Percentiles rank a stretch among this genome's conserved stretches.
Conservation (phyloP, 1,284 basidiomycete genomes). For the Ustilago loliicola region DNA sequence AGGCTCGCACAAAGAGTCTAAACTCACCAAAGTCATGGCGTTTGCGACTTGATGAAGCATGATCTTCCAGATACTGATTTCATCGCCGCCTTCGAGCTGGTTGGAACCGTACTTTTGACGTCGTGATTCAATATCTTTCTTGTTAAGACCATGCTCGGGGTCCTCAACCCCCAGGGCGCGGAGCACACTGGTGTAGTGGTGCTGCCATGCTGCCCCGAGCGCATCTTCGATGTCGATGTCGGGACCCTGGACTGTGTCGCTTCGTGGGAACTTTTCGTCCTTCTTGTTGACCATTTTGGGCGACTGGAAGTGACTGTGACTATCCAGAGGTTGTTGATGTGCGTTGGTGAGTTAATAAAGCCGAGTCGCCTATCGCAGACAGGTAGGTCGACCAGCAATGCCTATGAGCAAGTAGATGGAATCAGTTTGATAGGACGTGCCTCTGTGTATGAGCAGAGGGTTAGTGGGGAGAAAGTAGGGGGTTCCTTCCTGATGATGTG, state of each 20-base stretch:
- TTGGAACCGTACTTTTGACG: slow-evolving; percentile 63
- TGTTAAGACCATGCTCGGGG: slow-evolving; percentile 56
- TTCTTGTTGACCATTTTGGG: slow-evolving; percentile 42
- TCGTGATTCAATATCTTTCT: slow-evolving; percentile 50
- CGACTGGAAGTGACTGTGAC: not conserved
- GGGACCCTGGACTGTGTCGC: slow-evolving; percentile 51
- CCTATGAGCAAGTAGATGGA: not conserved
- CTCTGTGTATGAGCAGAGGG: not conserved
- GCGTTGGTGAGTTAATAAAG: not conserved
- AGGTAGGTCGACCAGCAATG: slow-evolving; percentile 36
- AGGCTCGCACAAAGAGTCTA: not conserved
- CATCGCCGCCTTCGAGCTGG: slow-evolving; percentile 64
- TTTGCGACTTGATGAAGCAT: slow-evolving; percentile 68
- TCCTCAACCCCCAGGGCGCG: slow-evolving; percentile 48
- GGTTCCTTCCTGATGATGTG: not conserved
- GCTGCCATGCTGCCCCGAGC: slow-evolving; percentile 42
- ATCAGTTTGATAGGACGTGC: not conserved
- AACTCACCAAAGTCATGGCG: slow-evolving; percentile 66
- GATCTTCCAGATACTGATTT: slow-evolving; percentile 60
- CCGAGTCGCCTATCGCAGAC: slow-evolving; percentile 42
- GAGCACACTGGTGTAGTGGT: slow-evolving; percentile 52
- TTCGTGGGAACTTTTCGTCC: slow-evolving; percentile 47
- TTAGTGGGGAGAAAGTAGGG: not conserved
- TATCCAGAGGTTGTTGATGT: not conserved
- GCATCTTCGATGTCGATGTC: slow-evolving; percentile 46